These are phyloP conservation scores for Cladosporium oxysporum DNA, from an alignment of 2,329 filamentous ascomycete genomes.

Conservation along the genomic window DNA sequence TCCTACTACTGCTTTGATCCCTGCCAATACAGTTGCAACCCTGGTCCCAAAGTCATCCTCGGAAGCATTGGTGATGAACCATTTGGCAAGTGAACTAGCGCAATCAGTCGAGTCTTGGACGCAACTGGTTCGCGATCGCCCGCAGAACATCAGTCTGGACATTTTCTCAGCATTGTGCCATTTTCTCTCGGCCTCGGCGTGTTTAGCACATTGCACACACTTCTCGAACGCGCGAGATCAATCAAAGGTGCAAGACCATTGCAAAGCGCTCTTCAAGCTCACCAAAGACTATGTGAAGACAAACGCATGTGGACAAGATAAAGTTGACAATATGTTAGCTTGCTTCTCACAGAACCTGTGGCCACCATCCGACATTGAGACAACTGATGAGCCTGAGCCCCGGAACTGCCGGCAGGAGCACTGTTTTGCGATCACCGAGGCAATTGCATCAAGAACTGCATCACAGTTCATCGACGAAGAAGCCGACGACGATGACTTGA, in stretches of 20 bases:
- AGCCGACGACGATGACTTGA: slow-evolving; percentile 43
- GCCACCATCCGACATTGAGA: slow-evolving; percentile 8
- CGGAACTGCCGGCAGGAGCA: slow-evolving; percentile 21
- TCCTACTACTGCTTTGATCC: background rate
- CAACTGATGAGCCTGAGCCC: background rate
- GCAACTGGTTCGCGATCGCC: slow-evolving; percentile 18
- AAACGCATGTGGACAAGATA: slow-evolving; percentile 44
- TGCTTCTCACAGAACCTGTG: slow-evolving; percentile 3
- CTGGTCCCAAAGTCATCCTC: slow-evolving; percentile 16
- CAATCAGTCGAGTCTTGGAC: slow-evolving; percentile 23
- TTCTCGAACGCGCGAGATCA: slow-evolving; percentile 33
- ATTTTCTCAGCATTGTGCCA: slow-evolving; percentile 17
- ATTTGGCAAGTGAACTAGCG: slow-evolving; percentile 28
- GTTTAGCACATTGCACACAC: slow-evolving; percentile 31
- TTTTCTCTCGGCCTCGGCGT: slow-evolving; percentile 24
- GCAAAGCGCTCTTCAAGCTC: slow-evolving; percentile 31
- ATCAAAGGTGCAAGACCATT: slow-evolving; percentile 32
- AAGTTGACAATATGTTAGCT: slow-evolving; percentile 39
- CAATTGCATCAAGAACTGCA: slow-evolving; percentile 12
- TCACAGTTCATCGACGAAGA: slow-evolving; percentile 49
- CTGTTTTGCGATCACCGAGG: slow-evolving; percentile 25
- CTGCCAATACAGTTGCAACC: background rate
- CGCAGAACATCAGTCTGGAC: slow-evolving; percentile 13
- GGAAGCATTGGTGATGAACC: slow-evolving; percentile 28
- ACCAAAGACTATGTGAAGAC: slow-evolving; percentile 41